Evolutionary conservation across 1,284 basidiomycete genomes (phyloP), one percentile per base, ranked within the genome.

Genomic region (Moesziomyces sp.): DNA sequence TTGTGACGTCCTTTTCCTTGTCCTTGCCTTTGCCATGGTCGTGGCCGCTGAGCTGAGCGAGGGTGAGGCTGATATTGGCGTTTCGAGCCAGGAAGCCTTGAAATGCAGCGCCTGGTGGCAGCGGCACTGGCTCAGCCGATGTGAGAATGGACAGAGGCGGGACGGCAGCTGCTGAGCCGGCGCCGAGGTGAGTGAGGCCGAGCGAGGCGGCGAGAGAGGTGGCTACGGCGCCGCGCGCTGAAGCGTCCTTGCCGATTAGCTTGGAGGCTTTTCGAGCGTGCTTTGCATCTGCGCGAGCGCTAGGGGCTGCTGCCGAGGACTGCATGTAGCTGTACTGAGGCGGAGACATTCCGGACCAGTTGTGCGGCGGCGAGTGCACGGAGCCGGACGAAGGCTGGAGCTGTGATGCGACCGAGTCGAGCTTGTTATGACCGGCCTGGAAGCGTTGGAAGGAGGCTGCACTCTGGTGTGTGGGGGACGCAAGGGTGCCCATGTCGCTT

Each of bases 61-160:
- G 48, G 0, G 79, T 65, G 7, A 79, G 65, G 46, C 74, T 74
- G 51, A 81, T 74, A 65, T 80, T 76, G 59, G 63, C 52, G 44
- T 82, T 80, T n/a, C 80, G 72, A 50, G 48, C 57, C 21, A 82
- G 58, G 46, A 82, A 76, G 46, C 79, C 80, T 49, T 82, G 78
- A 46, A 61, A 75, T 38, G 53, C 46, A 4, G 72, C 67, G 11
- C 79, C 79, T 1, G 66, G 53, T 0, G 77, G 79, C 24, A 79
- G 65, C 5, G 76, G 63, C 3, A 62, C 58, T 3, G 60, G 64
- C 44, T 60, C 64, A 19, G 52, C 26, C 3, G 55, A 33, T 21
- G 54, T 60, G 30, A 58, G 54, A 19, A 55, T 42, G 46, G 54
- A 58, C 30, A 55, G 52, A 18, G 51, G 24, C 3, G 42, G 16